Percentiles rank a stretch among this genome's conserved stretches.
phyloP scores from a whole-genome alignment of 345 rosid genomes.

The Ceriops tagal region DNA sequence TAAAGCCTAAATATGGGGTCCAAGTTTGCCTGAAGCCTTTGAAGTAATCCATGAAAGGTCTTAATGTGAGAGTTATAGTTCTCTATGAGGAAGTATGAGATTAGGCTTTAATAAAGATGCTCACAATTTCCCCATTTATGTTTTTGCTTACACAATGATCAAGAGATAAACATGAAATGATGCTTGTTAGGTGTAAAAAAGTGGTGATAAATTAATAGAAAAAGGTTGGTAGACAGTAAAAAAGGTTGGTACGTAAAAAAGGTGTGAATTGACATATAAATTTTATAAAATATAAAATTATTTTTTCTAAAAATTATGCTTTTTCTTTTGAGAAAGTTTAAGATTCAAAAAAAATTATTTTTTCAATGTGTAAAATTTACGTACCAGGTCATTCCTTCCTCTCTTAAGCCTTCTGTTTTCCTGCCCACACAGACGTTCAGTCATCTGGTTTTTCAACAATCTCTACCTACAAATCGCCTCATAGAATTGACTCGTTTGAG shows the following conservation, averaged over 20 bases:
- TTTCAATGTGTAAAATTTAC: too few relatives aligned
- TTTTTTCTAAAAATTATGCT: too few relatives aligned
- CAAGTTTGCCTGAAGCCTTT: conserved; percentile 54
- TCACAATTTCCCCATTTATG: background rate
- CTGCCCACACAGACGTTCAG: too few relatives aligned
- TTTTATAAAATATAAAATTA: too few relatives aligned
- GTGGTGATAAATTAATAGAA: background rate
- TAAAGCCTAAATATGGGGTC: conserved; percentile 75
- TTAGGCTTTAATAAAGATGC: background rate
- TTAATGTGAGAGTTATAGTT: background rate
- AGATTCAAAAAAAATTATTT: too few relatives aligned
- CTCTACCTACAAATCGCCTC: background rate
- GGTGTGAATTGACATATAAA: too few relatives aligned
- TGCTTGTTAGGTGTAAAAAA: background rate
- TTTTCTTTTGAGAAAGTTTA: too few relatives aligned
- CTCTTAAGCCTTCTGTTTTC: too few relatives aligned
- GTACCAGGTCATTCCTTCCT: too few relatives aligned
- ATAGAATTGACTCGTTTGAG: too few relatives aligned
- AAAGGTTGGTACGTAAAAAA: too few relatives aligned
- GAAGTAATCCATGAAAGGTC: conserved; percentile 6
- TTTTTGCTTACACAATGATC: background rate
- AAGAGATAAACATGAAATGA: background rate
- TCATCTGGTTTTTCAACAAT: too few relatives aligned
- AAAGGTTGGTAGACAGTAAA: background rate
- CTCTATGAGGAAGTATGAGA: background rate